Conservation (phyloP, 768 basidiomycete genomes). For the Russula lepida region DNA sequence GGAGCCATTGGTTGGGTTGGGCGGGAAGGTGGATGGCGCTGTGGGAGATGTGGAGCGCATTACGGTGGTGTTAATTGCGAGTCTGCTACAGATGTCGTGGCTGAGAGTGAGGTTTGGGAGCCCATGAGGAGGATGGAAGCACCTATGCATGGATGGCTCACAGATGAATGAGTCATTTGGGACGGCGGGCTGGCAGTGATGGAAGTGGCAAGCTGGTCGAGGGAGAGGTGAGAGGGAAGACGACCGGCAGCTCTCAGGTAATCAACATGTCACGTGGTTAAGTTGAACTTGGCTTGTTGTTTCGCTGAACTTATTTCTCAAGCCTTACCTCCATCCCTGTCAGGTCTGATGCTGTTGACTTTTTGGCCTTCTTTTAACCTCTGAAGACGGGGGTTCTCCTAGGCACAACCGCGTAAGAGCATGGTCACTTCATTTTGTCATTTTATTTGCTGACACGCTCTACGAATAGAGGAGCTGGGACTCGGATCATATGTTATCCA, state of each 20-base stretch:
- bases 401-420: too few species aligned
- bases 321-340: too few species aligned
- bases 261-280: too few species aligned
- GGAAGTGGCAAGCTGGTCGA: slow-evolving; percentile 75
- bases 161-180: slow-evolving; percentile 15
- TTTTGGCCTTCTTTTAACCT: too few species aligned
- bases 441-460: too few species aligned
- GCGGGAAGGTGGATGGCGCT: slow-evolving; percentile 38
- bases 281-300: too few species aligned
- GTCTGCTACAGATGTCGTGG: slow-evolving; percentile 37
- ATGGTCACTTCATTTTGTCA: too few species aligned
- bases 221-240: slow-evolving; percentile 62
- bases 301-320: too few species aligned
- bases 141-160: slow-evolving; percentile 58
- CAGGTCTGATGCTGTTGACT: too few species aligned
- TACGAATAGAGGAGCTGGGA: too few species aligned
- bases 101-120: slow-evolving; percentile 35
- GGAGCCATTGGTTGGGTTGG: slow-evolving; percentile 35
- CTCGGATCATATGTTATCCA: too few species aligned
- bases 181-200: slow-evolving; percentile 41
- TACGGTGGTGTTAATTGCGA: slow-evolving; percentile 57
- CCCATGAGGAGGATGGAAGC: slow-evolving; percentile 61
- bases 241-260: slow-evolving; percentile 37
- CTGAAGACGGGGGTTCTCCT: too few species aligned
- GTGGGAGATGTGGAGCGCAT: slow-evolving; percentile 65